These are phyloP conservation scores for Chamaecrista fasciculata DNA, from an alignment of 306 rosid species.

Conservation along the genomic window DNA sequence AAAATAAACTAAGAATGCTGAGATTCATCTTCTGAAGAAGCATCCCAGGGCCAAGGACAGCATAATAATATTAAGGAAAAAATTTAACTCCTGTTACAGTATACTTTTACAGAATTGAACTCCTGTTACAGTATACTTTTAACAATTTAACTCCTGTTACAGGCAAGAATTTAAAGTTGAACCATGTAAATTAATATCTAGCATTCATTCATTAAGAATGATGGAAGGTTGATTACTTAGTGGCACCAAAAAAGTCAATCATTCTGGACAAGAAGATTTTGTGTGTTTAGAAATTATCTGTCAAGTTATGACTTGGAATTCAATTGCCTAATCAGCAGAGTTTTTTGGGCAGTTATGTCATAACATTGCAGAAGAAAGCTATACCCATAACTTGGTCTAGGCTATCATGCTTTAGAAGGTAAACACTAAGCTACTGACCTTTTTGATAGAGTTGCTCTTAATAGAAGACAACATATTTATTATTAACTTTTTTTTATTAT, in stretches of 20 bases:
- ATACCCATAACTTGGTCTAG: not conserved
- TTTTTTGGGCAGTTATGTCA: constrained; percentile 7
- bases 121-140: not conserved
- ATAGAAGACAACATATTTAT: constrained; percentile 3
- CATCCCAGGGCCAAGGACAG: constrained; percentile 3
- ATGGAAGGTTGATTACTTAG: not conserved
- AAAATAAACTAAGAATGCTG: not conserved
- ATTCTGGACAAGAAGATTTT: constrained; percentile 13
- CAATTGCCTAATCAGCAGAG: constrained; percentile 20
- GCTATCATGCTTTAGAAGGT: constrained; percentile 22
- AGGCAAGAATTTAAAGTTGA: constrained; percentile 18
- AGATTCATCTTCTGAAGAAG: constrained; percentile 15
- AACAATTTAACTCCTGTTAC: no score
- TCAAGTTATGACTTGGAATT: constrained; percentile 24
- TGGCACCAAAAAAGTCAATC: constrained; percentile 5
- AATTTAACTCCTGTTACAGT: not conserved
- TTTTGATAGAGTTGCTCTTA: constrained; percentile 2
- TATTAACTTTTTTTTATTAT: not conserved
- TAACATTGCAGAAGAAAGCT: constrained; percentile 22
- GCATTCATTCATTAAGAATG: constrained; percentile 23
- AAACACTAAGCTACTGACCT: constrained; percentile 3
- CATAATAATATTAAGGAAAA: not conserved
- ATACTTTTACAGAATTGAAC: constrained; percentile 9
- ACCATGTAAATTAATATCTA: constrained; percentile 15
- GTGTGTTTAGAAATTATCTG: constrained; percentile 7